These are phyloP conservation scores for Colletotrichum sp. DNA, from an alignment of 2,329 filamentous ascomycete genomes.

Conservation along the genomic window DNA sequence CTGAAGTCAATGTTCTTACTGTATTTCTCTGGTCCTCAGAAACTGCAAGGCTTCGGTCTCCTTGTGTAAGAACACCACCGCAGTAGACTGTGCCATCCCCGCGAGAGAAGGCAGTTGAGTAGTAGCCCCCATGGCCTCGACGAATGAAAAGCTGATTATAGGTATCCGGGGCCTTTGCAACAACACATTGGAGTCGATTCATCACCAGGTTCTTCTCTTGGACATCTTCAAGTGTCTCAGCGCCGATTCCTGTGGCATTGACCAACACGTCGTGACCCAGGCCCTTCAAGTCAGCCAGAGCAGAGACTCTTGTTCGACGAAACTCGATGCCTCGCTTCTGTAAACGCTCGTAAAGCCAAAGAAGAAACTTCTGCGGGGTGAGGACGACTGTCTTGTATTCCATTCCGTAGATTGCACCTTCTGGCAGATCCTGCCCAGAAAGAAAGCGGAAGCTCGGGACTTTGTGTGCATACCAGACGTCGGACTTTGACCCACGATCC, in stretches of 20 bases:
- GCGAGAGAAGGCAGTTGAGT: not conserved
- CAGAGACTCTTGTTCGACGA: not conserved
- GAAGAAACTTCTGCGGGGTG: not conserved
- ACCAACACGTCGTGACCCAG: not conserved
- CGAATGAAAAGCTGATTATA: not conserved
- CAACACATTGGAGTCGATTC: not conserved
- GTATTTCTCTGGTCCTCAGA: not conserved
- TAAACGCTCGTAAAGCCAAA: not conserved
- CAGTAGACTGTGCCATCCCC: not conserved
- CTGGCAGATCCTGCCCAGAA: not conserved
- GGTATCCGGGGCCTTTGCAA: not conserved
- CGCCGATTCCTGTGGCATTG: not conserved
- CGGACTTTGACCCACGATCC: not conserved
- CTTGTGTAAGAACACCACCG: not conserved
- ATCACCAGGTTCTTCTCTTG: not conserved
- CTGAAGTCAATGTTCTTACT: not conserved
- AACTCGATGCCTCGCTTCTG: not conserved
- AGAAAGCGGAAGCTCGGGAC: not conserved
- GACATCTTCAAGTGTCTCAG: not conserved
- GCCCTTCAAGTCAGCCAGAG: not conserved
- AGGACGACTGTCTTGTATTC: not conserved
- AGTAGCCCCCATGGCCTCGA: not conserved
- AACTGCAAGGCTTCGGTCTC: not conserved
- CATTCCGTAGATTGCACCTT: not conserved
- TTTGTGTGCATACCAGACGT: not conserved